Evolutionary conservation across 148 eudicot species (phyloP).

Genomic region (Oxyria digyna): DNA sequence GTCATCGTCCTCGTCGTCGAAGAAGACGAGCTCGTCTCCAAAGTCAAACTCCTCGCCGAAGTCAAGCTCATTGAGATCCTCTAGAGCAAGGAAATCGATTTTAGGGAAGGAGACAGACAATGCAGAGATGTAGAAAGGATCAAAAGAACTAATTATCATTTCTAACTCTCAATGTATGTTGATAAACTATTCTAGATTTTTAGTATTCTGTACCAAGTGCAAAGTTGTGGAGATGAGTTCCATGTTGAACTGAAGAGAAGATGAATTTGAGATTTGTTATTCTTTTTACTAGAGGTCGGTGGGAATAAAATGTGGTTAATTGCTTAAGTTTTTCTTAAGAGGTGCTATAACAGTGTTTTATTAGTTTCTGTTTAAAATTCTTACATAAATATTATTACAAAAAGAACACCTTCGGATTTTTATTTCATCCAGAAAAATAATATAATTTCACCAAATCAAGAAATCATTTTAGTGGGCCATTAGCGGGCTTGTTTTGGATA

Average conservation of each 20-base stretch:
- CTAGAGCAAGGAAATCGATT: constrained; percentile 38
- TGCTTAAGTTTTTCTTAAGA: background rate
- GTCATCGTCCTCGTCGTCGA: constrained; percentile 17
- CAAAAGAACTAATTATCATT: background rate
- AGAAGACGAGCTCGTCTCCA: constrained; percentile 9
- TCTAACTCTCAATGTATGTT: constrained; percentile 3
- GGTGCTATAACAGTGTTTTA: background rate
- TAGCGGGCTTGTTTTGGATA: background rate
- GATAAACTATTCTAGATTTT: background rate
- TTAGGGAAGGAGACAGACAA: constrained; percentile 16
- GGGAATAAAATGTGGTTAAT: background rate
- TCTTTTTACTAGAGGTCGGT: background rate
- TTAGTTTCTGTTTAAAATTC: too few relatives aligned
- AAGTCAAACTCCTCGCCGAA: constrained; percentile 17
- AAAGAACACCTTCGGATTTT: background rate
- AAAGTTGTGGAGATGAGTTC: background rate
- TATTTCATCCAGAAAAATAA: background rate
- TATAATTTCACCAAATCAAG: too few relatives aligned
- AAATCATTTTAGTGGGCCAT: background rate
- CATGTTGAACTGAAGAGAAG: too few relatives aligned
- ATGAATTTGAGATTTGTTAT: background rate
- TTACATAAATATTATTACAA: too few relatives aligned
- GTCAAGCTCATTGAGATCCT: constrained; percentile 32
- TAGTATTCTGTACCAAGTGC: background rate
- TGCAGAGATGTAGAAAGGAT: constrained; percentile 2